A percentile compares a stretch with the other conserved stretches of the same genome.
These are phyloP conservation scores for Aspergillus brasiliensis DNA, from an alignment of 2,329 filamentous ascomycete genomes.

Conservation along the genomic window DNA sequence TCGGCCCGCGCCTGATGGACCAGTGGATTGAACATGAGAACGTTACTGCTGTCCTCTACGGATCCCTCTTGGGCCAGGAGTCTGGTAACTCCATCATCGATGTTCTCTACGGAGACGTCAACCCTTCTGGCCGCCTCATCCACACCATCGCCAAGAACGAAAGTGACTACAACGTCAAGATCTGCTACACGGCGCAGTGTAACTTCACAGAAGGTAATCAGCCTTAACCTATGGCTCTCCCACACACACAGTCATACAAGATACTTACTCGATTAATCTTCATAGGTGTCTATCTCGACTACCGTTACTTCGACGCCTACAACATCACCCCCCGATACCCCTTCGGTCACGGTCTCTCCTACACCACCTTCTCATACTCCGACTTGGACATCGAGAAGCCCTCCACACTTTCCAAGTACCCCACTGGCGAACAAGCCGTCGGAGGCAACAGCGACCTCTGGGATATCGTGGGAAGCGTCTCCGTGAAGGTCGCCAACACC, in stretches of 20 bases:
- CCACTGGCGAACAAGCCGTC: conserved; percentile 1
- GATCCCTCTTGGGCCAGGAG: conserved; percentile 65
- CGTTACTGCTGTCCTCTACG: conserved; percentile 64
- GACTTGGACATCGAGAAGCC: conserved; percentile 11
- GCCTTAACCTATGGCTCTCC: neutral
- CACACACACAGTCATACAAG: no score
- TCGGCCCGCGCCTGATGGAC: conserved; percentile 59
- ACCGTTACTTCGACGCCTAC: conserved; percentile 52
- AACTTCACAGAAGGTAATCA: conserved; percentile 10
- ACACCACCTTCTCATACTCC: conserved; percentile 28
- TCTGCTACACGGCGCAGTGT: conserved; percentile 8
- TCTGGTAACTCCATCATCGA: conserved; percentile 58
- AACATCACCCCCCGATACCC: conserved; percentile 39
- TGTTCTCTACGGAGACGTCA: conserved; percentile 56
- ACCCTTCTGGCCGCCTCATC: conserved; percentile 34
- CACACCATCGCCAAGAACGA: conserved; percentile 61
- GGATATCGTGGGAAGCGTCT: conserved; percentile 53
- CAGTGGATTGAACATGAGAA: conserved; percentile 63
- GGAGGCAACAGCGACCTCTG: conserved; percentile 62
- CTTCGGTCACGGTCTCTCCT: conserved; percentile 39
- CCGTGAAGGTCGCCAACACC: conserved; percentile 54
- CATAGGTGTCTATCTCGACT: conserved; percentile 54
- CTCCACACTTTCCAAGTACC: conserved; percentile 3
- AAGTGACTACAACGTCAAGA: conserved; percentile 53
- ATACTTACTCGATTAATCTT: neutral